phyloP scores from a whole-genome alignment of 2,329 filamentous ascomycete species.

The Diaporthe humulicola region DNA sequence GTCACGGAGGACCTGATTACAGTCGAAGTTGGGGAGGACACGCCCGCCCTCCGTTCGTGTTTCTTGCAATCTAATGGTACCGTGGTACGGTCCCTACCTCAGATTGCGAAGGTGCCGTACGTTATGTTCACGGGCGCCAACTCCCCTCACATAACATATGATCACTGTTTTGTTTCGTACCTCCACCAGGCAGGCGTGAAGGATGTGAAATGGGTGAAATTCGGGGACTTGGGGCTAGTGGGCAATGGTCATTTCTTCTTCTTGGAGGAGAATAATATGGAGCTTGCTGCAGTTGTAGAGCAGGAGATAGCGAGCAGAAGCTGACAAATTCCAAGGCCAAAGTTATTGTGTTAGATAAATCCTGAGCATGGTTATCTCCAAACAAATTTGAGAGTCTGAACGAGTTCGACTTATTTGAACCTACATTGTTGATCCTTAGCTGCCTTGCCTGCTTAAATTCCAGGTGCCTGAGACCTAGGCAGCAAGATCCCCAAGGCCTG shows the following conservation, averaged over 20 bases:
- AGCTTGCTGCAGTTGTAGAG: slow-evolving; percentile 15
- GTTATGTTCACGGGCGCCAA: slow-evolving; percentile 24
- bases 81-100: slow-evolving; percentile 18
- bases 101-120: slow-evolving; percentile 16
- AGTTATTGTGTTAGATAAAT: too few relatives aligned
- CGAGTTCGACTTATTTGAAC: too few relatives aligned
- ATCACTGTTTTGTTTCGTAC: slow-evolving; percentile 20
- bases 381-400: too few relatives aligned
- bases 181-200: slow-evolving; percentile 11
- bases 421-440: too few relatives aligned
- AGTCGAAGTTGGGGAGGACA: slow-evolving; percentile 12
- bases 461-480: too few relatives aligned
- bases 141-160: slow-evolving; percentile 26
- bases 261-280: slow-evolving; percentile 16
- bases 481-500: too few relatives aligned
- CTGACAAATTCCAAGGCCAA: neutral
- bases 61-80: slow-evolving; percentile 11
- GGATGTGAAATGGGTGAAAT: slow-evolving; percentile 22
- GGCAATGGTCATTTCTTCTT: slow-evolving; percentile 30
- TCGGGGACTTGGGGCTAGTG: neutral
- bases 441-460: too few relatives aligned
- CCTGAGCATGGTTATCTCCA: too few relatives aligned
- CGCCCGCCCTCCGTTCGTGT: neutral
- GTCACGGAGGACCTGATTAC: neutral
- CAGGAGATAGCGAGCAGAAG: slow-evolving; percentile 9